Conservation (phyloP, 2,329 filamentous ascomycete genomes). For the Celoporthe dispersa region DNA sequence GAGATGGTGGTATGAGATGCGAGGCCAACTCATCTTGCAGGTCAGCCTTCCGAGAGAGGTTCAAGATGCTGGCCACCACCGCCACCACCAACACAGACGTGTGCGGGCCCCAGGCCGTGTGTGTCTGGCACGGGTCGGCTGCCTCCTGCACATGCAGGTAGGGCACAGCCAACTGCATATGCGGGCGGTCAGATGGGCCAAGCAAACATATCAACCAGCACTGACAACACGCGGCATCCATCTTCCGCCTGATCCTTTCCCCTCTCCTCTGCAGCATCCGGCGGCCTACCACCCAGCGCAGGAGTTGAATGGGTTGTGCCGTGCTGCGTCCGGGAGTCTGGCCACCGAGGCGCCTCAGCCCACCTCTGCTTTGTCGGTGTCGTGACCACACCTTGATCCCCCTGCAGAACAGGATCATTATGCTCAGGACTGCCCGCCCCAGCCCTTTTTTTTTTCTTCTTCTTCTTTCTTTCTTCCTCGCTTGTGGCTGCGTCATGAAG, state of each 20-base stretch:
- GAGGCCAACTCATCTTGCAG: conserved; percentile 19
- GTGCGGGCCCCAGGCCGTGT: not conserved
- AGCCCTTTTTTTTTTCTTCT: not conserved
- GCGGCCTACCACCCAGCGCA: not conserved
- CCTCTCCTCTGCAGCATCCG: not conserved
- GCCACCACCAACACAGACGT: not conserved
- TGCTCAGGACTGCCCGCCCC: not conserved
- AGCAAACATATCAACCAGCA: not conserved
- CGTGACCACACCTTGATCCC: not conserved
- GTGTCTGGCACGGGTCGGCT: not conserved
- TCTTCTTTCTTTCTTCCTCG: not conserved
- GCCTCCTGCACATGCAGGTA: too few relatives aligned
- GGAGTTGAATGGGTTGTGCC: not conserved
- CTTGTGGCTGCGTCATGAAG: not conserved
- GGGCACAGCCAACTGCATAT: conserved; percentile 15
- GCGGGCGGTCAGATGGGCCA: conserved; percentile 3
- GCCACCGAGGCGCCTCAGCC: not conserved
- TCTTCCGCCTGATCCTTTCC: too few relatives aligned
- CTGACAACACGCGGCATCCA: not conserved
- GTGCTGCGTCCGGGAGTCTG: not conserved
- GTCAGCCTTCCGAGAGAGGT: not conserved
- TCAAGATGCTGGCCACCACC: not conserved
- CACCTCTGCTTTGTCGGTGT: not conserved
- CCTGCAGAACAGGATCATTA: not conserved
- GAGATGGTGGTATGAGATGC: conserved; percentile 1